phyloP scores from a whole-genome alignment of 495 filamentous ascomycete species.

The Trichoderma gamsii region DNA sequence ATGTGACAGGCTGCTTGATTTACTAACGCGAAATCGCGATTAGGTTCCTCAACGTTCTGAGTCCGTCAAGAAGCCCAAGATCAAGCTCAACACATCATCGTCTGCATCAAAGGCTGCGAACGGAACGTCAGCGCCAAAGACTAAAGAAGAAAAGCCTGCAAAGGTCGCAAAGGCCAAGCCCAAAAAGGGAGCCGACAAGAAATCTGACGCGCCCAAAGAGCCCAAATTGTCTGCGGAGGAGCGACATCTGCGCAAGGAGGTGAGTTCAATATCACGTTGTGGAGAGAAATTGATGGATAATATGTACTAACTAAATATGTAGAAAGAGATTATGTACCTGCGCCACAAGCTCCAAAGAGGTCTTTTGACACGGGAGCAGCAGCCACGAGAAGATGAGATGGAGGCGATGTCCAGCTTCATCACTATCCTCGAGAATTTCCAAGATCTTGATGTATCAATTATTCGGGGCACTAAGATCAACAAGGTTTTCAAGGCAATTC shows the following conservation, averaged over 20 bases:
- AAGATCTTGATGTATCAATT: conserved; percentile 77
- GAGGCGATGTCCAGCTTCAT: conserved; percentile 71
- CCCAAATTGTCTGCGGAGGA: conserved; percentile 46
- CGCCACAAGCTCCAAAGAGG: conserved; percentile 89
- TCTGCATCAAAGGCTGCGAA: conserved; percentile 49
- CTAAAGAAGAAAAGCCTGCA: conserved; percentile 43
- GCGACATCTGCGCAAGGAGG: conserved; percentile 50
- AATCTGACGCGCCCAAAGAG: conserved; percentile 47
- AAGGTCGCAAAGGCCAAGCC: conserved; percentile 55
- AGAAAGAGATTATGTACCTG: conserved; percentile 71
- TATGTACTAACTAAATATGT: conserved; percentile 23
- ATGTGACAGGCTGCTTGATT: conserved; percentile 2
- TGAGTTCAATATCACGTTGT: conserved; percentile 28
- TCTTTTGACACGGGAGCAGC: conserved; percentile 71
- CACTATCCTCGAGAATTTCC: conserved; percentile 67
- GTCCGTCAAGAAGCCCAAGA: conserved; percentile 61
- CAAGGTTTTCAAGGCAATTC: conserved; percentile 86
- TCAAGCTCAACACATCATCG: conserved; percentile 50
- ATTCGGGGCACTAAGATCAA: conserved; percentile 86
- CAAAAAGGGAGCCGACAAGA: conserved; percentile 60
- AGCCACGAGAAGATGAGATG: conserved; percentile 88
- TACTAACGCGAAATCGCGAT: conserved; percentile 19
- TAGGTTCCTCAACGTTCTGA: conserved; percentile 58
- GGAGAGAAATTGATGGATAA: neutral
- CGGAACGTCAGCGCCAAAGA: conserved; percentile 45